Percentiles rank a stretch among this genome's conserved stretches.
Conservation (phyloP, 192 early-diverging fungal species). For the Kickxella alabastrina region DNA sequence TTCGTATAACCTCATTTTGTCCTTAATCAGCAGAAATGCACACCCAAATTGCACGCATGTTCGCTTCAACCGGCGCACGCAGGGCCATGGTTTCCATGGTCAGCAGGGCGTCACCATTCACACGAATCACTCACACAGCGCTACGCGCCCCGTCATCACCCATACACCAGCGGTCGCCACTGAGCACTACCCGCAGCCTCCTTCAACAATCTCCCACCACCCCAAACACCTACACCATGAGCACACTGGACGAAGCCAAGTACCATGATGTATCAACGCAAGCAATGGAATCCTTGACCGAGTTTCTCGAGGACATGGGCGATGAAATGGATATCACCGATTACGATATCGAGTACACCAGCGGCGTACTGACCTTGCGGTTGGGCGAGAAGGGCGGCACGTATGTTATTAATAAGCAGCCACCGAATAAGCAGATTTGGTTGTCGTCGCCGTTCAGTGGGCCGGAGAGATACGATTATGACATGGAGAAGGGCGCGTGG, state of each 20-base stretch:
- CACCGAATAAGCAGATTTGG: slow-evolving; percentile 98
- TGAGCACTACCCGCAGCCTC: not conserved
- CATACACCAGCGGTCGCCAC: not conserved
- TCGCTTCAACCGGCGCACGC: too few relatives aligned
- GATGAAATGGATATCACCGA: slow-evolving; percentile 65
- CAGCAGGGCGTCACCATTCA: too few relatives aligned
- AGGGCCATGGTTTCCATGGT: too few relatives aligned
- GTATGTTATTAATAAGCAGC: slow-evolving; percentile 97
- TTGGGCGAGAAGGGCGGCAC: slow-evolving; percentile 79
- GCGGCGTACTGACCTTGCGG: slow-evolving; percentile 84
- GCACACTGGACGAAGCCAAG: slow-evolving; percentile 51
- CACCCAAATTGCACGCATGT: too few relatives aligned
- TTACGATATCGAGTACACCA: slow-evolving; percentile 78
- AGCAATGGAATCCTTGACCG: slow-evolving; percentile 63
- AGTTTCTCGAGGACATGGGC: slow-evolving; percentile 71
- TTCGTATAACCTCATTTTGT: too few relatives aligned
- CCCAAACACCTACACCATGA: slow-evolving; percentile 21
- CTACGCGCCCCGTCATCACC: too few relatives aligned
- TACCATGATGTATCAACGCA: slow-evolving; percentile 62
- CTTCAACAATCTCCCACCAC: too few relatives aligned
- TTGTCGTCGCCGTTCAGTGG: slow-evolving; percentile 88
- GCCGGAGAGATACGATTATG: slow-evolving; percentile 82
- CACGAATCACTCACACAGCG: too few relatives aligned
- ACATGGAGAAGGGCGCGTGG: slow-evolving; percentile 59
- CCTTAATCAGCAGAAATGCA: too few relatives aligned